A percentile compares a stretch with the other conserved stretches of the same genome.
Evolutionary conservation across 1,284 basidiomycete species (phyloP).

Genomic region (Ceratobasidium sp.): DNA sequence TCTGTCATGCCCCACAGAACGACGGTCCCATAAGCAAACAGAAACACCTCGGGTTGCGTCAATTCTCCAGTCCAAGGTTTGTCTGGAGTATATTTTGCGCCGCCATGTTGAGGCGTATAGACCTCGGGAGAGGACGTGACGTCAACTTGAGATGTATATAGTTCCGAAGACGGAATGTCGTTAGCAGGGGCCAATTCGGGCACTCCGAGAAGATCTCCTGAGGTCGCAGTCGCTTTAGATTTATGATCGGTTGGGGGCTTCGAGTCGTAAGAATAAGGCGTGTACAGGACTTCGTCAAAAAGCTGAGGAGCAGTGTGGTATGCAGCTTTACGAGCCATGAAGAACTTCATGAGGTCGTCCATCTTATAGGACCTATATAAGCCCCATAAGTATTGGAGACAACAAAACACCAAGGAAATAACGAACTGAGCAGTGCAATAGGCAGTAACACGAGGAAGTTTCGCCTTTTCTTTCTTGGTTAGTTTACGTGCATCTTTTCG

Average conservation of each 20-base stretch:
- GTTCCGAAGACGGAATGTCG: constrained; percentile 10
- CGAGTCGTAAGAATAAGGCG: constrained; percentile 77
- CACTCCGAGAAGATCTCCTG: constrained; percentile 75
- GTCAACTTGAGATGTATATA: constrained; percentile 35
- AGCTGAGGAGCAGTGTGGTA: constrained; percentile 86
- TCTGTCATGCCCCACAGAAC: constrained; percentile 99
- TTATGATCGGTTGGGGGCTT: constrained; percentile 29
- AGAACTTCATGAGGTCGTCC: constrained; percentile 86
- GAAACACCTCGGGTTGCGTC: constrained; percentile 84
- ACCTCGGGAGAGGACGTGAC: constrained; percentile 36
- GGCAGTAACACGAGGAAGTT: constrained; percentile 92
- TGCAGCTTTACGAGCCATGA: constrained; percentile 79
- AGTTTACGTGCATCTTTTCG: constrained; percentile 87
- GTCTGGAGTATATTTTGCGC: constrained; percentile 49
- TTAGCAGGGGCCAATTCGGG: constrained; percentile 63
- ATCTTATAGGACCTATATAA: constrained; percentile 84
- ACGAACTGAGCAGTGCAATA: constrained; percentile 91
- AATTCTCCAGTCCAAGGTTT: constrained; percentile 56
- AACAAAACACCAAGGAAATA: neutral
- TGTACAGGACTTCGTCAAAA: constrained; percentile 85
- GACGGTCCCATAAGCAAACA: constrained; percentile 90
- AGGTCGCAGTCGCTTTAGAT: constrained; percentile 47
- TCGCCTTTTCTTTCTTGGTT: constrained; percentile 94
- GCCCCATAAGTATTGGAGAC: neutral
- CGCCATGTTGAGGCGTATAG: constrained; percentile 47